phyloP scores from a whole-genome alignment of 345 rosid species.

The Rhodamnia rubescens region DNA sequence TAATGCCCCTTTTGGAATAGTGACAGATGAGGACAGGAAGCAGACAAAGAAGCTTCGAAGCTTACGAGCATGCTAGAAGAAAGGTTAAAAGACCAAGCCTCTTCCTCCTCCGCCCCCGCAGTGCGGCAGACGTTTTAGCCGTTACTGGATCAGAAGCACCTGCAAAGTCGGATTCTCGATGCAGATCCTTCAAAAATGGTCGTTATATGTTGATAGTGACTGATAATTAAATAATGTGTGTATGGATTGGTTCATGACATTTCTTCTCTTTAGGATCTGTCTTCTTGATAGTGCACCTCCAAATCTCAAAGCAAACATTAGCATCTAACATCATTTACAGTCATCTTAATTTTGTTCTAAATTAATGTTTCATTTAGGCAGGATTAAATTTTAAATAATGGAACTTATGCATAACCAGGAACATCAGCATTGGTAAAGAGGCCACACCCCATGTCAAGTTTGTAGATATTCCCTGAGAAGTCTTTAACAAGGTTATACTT shows the following conservation, averaged over 20 bases:
- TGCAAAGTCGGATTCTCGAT: conserved; percentile 50
- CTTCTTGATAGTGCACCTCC: background rate
- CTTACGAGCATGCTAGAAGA: conserved; percentile 64
- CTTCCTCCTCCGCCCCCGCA: conserved; percentile 85
- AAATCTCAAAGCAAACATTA: background rate
- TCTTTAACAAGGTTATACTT: background rate
- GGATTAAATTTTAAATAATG: too few relatives aligned
- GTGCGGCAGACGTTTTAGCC: conserved; percentile 37
- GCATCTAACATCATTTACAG: background rate
- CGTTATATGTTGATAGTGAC: background rate
- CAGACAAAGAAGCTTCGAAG: conserved; percentile 65
- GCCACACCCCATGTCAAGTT: background rate
- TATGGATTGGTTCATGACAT: background rate
- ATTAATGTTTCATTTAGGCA: background rate
- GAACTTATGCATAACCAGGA: background rate
- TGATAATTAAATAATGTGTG: background rate
- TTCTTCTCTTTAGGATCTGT: background rate
- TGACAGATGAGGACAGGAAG: conserved; percentile 81
- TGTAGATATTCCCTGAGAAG: background rate
- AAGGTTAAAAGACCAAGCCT: conserved; percentile 74
- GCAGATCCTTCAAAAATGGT: conserved; percentile 42
- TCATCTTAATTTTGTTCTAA: background rate
- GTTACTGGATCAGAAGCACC: conserved; percentile 35
- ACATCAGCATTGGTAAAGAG: background rate
- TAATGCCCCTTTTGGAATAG: conserved; percentile 53